These are phyloP conservation scores for Biscogniauxia mediterranea DNA, from an alignment of 2,329 filamentous ascomycete genomes.

Conservation along the genomic window DNA sequence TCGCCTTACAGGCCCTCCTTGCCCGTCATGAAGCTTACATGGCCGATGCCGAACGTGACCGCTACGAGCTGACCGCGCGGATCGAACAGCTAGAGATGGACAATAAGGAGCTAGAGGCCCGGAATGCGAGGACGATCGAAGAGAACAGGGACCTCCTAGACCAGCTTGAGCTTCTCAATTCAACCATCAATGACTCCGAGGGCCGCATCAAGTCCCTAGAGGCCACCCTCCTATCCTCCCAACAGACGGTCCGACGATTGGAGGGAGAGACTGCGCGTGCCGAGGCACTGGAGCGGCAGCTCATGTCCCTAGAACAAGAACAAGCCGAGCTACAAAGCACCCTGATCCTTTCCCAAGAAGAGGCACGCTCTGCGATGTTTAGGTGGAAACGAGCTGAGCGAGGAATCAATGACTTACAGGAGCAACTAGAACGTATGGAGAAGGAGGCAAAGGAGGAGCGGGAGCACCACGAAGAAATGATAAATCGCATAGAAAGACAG, in stretches of 20 bases:
- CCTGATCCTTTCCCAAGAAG: conserved; percentile 65
- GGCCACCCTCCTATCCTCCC: conserved; percentile 71
- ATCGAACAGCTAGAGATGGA: conserved; percentile 74
- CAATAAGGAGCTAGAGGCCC: conserved; percentile 71
- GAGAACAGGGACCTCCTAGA: conserved; percentile 81
- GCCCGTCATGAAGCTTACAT: conserved; percentile 93
- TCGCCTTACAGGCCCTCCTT: conserved; percentile 78
- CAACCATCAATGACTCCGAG: conserved; percentile 76
- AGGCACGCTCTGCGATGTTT: conserved; percentile 74
- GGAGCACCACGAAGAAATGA: conserved; percentile 76
- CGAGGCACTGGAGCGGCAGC: conserved; percentile 74
- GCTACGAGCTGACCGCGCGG: conserved; percentile 65
- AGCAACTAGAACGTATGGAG: conserved; percentile 87
- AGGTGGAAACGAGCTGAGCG: conserved; percentile 85
- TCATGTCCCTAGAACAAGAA: conserved; percentile 77
- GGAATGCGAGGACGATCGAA: conserved; percentile 75
- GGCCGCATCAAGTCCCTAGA: conserved; percentile 74
- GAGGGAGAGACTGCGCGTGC: conserved; percentile 73
- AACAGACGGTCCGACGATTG: conserved; percentile 72
- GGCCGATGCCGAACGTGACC: conserved; percentile 85
- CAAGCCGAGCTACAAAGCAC: conserved; percentile 70
- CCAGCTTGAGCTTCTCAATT: conserved; percentile 82
- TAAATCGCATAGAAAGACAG: conserved; percentile 80
- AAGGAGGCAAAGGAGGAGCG: conserved; percentile 76
- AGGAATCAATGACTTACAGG: conserved; percentile 74